phyloP scores from a whole-genome alignment of 129 eudicot species.

The Helichrysum umbraculigerum region DNA sequence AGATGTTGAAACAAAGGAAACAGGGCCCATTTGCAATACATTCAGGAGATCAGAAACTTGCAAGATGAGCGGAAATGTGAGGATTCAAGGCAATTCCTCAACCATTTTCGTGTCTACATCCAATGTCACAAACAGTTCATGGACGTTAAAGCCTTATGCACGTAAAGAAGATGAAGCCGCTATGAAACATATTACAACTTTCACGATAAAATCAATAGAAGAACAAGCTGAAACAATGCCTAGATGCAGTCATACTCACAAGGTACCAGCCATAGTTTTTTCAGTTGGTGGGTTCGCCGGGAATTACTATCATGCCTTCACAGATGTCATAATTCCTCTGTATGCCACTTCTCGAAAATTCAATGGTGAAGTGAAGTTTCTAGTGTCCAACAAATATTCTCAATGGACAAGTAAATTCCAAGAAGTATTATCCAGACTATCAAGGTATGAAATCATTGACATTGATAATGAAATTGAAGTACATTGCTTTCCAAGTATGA shows the following conservation, averaged over 20 bases:
- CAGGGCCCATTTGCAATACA: slow-evolving; percentile 36
- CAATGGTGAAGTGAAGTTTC: slow-evolving; percentile 51
- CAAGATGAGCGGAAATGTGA: slow-evolving; percentile 64
- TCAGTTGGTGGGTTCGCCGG: slow-evolving; percentile 68
- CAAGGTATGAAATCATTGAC: slow-evolving; percentile 54
- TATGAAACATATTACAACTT: slow-evolving; percentile 38
- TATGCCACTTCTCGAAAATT: slow-evolving; percentile 47
- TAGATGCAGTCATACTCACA: slow-evolving; percentile 43
- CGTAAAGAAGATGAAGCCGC: slow-evolving; percentile 53
- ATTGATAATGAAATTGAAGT: slow-evolving; percentile 46
- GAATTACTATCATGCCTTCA: slow-evolving; percentile 65
- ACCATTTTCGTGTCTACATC: slow-evolving; percentile 42
- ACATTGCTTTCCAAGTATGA: slow-evolving; percentile 61
- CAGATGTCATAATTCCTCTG: slow-evolving; percentile 61
- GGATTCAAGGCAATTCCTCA: slow-evolving; percentile 65
- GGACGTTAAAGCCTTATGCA: slow-evolving; percentile 63
- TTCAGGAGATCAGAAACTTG: slow-evolving; percentile 54
- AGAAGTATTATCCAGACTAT: slow-evolving; percentile 42
- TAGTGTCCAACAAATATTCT: slow-evolving; percentile 27
- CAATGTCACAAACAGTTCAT: slow-evolving; percentile 10
- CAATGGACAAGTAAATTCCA: too few relatives aligned
- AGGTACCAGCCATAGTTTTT: slow-evolving; percentile 60
- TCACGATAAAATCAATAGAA: slow-evolving; percentile 2
- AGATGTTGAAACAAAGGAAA: slow-evolving; percentile 22
- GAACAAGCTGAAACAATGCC: slow-evolving; percentile 35